Evolutionary conservation across 805 yeast species (phyloP), one percentile per base, ranked within the genome.

Genomic region (Yamadazyma endophytica): DNA sequence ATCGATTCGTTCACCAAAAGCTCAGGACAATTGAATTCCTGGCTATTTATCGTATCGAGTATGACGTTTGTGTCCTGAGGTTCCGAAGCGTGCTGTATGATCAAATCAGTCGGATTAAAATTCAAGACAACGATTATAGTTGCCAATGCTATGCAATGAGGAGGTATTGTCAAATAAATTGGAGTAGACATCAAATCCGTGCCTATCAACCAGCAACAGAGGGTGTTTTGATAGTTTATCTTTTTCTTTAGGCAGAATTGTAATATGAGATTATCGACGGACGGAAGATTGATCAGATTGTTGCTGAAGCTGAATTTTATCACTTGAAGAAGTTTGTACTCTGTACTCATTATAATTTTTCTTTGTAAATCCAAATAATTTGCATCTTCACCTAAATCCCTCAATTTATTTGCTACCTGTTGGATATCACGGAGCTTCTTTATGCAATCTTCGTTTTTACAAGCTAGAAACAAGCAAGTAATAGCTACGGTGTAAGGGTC

Each of bases 361-460:
- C 80, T 67, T 43, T 77, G 79, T 17, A 59, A 64, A 15, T 82
- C 90, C 6, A 72, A 16, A 21, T 37, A 31, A 25, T 29, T 39
- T 12, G 32, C 13, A 4, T 68, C 61, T 21, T 58, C 58, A 12
- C 24, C 28, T 4, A 58, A 50, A 33, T 63, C 62, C 43, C 64
- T 50, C n/a, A 56, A 42, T 44, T 52, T 61, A 47, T 69, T 64
- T 20, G 73, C 73, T 11, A 69, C 75, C 3, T 57, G 52, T 26
- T 80, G 70, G 9, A 87, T 68, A 26, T 82, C 85, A 31, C 75
- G 66, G 11, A 82, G 53, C 44, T 82, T 82, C 52, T 86, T 87
- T 24, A 87, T 79, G 24, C 88, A 84, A 49, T 88, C 96, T 48
- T 85, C 94, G 41, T 79, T 77, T 53, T 88, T 86, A 25, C 80